phyloP scores from a whole-genome alignment of 805 yeast species.

The Yamadazyma tumulicola region DNA sequence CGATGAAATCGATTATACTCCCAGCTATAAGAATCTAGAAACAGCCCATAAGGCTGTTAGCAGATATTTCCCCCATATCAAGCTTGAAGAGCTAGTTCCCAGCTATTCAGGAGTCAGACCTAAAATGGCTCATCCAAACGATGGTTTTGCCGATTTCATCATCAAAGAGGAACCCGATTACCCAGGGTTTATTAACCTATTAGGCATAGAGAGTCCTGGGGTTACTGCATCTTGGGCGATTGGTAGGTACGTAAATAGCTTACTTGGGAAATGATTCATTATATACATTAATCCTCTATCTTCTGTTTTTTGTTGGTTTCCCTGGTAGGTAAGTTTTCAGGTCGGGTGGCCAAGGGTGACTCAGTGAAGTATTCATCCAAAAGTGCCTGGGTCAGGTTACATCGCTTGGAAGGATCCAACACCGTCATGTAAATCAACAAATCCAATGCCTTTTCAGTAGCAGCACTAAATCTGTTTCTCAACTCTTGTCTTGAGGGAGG shows the following conservation, averaged over 20 bases:
- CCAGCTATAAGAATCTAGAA: slow-evolving; percentile 45
- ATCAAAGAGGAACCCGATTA: slow-evolving; percentile 67
- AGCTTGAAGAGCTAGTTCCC: slow-evolving; percentile 50
- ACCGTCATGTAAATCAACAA: slow-evolving; percentile 68
- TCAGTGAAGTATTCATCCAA: slow-evolving; percentile 68
- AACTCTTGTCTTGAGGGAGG: slow-evolving; percentile 78
- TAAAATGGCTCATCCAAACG: slow-evolving; percentile 46
- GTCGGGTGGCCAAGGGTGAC: slow-evolving; percentile 71
- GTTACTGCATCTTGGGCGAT: slow-evolving; percentile 81
- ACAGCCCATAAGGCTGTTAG: slow-evolving; percentile 57
- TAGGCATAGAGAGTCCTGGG: slow-evolving; percentile 92
- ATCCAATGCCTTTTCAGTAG: slow-evolving; percentile 79
- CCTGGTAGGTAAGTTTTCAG: slow-evolving; percentile 57
- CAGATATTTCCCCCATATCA: slow-evolving; percentile 61
- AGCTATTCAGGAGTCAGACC: slow-evolving; percentile 85
- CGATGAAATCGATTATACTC: slow-evolving; percentile 42
- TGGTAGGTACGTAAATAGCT: slow-evolving; percentile 60
- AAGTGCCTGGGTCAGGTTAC: slow-evolving; percentile 61
- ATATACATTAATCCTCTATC: not conserved
- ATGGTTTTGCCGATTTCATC: slow-evolving; percentile 64
- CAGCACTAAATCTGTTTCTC: slow-evolving; percentile 82
- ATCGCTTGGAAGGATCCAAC: slow-evolving; percentile 75
- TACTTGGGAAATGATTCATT: slow-evolving; percentile 15
- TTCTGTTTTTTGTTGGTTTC: slow-evolving; percentile 12
- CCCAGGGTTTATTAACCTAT: slow-evolving; percentile 73